These are phyloP conservation scores for Rosa chinensis DNA, from an alignment of 306 rosid genomes.

Conservation along the genomic window DNA sequence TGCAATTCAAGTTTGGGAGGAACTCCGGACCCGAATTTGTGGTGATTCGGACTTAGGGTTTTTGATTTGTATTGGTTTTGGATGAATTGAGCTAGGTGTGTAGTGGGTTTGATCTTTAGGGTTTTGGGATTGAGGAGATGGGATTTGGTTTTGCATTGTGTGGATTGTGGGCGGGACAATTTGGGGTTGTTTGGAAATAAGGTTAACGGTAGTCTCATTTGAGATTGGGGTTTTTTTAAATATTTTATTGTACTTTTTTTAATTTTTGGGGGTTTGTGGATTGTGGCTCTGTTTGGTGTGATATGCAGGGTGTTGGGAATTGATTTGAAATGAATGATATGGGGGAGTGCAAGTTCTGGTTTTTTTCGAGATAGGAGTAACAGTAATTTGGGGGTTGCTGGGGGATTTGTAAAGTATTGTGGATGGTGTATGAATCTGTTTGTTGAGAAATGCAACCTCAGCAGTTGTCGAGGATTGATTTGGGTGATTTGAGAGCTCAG, in stretches of 20 bases:
- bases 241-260: slow-evolving; percentile 23
- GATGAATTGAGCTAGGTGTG: slow-evolving; percentile 36
- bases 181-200: slow-evolving; percentile 35
- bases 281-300: slow-evolving; percentile 30
- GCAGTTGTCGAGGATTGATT: slow-evolving; percentile 85
- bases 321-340: slow-evolving; percentile 43
- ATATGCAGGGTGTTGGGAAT: slow-evolving; percentile 29
- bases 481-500: slow-evolving; percentile 79
- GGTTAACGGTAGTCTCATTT: slow-evolving; percentile 33
- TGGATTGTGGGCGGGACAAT: slow-evolving; percentile 41
- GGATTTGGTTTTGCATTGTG: slow-evolving; percentile 72
- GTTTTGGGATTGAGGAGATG: slow-evolving; percentile 58
- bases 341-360: slow-evolving; percentile 53
- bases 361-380: slow-evolving; percentile 49
- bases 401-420: slow-evolving; percentile 45
- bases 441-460: slow-evolving; percentile 94
- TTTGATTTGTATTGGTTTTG: slow-evolving; percentile 44
- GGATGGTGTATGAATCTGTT: slow-evolving; percentile 68
- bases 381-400: slow-evolving; percentile 44
- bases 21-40: slow-evolving; percentile 27
- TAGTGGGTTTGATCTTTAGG: slow-evolving; percentile 79
- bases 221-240: slow-evolving; percentile 33
- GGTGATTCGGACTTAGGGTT: slow-evolving; percentile 61
- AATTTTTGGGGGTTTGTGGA: slow-evolving; percentile 26
- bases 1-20: slow-evolving; percentile 39